These are phyloP conservation scores for Pythium sukuiense DNA, from an alignment of 352 stramenopile species.

Conservation along the genomic window DNA sequence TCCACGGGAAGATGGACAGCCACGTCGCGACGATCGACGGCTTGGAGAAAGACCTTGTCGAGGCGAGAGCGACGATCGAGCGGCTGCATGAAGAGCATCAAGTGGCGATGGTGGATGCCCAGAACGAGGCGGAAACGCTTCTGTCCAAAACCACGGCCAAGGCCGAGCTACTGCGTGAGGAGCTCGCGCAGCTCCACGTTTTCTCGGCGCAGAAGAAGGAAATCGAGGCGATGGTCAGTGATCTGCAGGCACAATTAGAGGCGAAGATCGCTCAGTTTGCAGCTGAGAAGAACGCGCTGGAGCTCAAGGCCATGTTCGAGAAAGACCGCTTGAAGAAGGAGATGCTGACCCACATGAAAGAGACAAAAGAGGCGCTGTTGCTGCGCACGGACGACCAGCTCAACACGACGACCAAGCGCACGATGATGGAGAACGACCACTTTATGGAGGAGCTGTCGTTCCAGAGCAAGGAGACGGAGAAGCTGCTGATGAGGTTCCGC, in stretches of 20 bases:
- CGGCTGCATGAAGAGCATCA: conserved; percentile 23
- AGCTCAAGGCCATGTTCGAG: conserved; percentile 63
- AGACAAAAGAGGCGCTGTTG: conserved; percentile 57
- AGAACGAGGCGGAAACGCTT: conserved; percentile 23
- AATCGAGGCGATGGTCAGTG: conserved; percentile 36
- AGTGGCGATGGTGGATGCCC: conserved; percentile 12
- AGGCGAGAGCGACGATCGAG: conserved; percentile 22
- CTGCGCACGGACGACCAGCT: conserved; percentile 64
- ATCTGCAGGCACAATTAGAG: conserved; percentile 39
- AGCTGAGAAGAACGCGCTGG: conserved; percentile 44
- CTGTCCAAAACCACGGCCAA: conserved; percentile 24
- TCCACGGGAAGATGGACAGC: conserved; percentile 82
- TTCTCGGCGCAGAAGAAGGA: conserved; percentile 59
- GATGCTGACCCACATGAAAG: conserved; percentile 51
- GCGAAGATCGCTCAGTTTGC: conserved; percentile 28
- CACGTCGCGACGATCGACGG: conserved; percentile 63
- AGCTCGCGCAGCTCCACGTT: conserved; percentile 47
- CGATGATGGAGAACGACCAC: conserved; percentile 81
- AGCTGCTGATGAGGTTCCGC: conserved; percentile 47
- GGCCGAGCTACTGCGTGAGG: conserved; percentile 29
- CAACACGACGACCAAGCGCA: conserved; percentile 69
- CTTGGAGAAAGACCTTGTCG: conserved; percentile 51
- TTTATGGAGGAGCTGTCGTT: conserved; percentile 71
- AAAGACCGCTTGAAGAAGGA: conserved; percentile 72
- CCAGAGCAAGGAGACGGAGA: conserved; percentile 73